A percentile compares a stretch with the other conserved stretches of the same genome.
Evolutionary conservation across 805 yeast genomes (phyloP).

Genomic region (Myxozyma geophila): DNA sequence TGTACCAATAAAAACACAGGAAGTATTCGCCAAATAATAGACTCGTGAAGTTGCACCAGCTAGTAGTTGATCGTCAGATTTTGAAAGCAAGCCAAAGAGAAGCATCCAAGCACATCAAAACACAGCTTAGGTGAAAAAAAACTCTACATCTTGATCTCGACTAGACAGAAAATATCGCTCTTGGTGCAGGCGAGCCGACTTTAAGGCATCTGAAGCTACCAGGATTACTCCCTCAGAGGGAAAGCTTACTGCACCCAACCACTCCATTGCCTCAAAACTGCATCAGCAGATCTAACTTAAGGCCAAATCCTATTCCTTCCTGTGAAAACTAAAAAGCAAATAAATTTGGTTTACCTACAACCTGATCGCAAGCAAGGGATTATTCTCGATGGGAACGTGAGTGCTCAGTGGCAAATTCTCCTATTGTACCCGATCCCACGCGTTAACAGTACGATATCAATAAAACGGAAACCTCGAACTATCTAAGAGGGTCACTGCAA

Average conservation of each 20-base stretch:
- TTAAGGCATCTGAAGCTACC: no score
- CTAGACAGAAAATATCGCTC: neutral
- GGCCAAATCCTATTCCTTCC: neutral
- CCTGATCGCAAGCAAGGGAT: neutral
- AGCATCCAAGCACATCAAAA: neutral
- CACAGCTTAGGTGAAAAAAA: neutral
- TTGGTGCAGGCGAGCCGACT: no score
- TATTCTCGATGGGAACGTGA: neutral
- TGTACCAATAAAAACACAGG: neutral
- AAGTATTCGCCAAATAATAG: neutral
- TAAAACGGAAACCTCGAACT: neutral
- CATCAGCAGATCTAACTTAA: neutral
- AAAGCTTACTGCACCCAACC: neutral
- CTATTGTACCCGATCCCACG: neutral
- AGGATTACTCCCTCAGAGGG: neutral
- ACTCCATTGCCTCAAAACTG: neutral
- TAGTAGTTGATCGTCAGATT: neutral
- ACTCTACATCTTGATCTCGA: neutral
- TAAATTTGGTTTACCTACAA: conserved; percentile 2
- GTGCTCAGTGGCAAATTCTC: neutral
- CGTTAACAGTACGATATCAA: neutral
- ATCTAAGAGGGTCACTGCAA: neutral
- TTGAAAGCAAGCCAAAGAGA: neutral
- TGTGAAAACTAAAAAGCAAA: conserved; percentile 1
- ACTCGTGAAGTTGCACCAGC: neutral